Percentiles rank a stretch among this genome's conserved stretches.
These are phyloP conservation scores for Alternaria atra DNA, from an alignment of 2,329 filamentous ascomycete genomes.

Conservation along the genomic window DNA sequence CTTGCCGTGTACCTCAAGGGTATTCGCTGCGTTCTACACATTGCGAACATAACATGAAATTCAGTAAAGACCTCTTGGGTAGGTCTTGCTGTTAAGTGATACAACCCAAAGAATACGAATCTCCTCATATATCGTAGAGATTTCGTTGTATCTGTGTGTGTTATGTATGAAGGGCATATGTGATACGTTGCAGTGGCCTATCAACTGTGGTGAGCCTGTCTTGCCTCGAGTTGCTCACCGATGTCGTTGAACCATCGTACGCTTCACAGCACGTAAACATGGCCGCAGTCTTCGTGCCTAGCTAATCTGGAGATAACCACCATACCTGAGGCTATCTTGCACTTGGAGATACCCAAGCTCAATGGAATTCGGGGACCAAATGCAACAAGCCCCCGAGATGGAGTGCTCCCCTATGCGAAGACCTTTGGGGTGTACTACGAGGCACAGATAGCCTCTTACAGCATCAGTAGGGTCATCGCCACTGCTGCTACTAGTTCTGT, in stretches of 20 bases:
- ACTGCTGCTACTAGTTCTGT: neutral
- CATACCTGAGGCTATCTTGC: conserved; percentile 1
- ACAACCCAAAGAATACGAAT: neutral
- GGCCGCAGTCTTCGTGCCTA: neutral
- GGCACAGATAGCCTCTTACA: neutral
- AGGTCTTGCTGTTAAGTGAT: neutral
- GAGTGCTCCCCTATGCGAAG: neutral
- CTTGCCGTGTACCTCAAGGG: neutral
- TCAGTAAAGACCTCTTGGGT: neutral
- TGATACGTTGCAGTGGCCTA: conserved; percentile 18
- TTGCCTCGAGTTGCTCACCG: conserved; percentile 13
- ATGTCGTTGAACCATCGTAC: conserved; percentile 7
- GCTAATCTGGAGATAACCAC: neutral
- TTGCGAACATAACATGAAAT: neutral
- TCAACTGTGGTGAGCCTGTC: conserved; percentile 13
- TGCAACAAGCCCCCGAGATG: neutral
- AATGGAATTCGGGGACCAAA: neutral
- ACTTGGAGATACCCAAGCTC: neutral
- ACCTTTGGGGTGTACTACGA: neutral
- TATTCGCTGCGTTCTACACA: neutral
- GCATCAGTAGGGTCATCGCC: neutral
- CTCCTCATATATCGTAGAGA: neutral
- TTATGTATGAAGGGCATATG: neutral
- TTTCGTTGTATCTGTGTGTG: neutral
- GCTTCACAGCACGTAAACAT: conserved; percentile 16